These are phyloP conservation scores for Neonectria sp. DNA, from an alignment of 2,329 filamentous ascomycete species.

Conservation along the genomic window DNA sequence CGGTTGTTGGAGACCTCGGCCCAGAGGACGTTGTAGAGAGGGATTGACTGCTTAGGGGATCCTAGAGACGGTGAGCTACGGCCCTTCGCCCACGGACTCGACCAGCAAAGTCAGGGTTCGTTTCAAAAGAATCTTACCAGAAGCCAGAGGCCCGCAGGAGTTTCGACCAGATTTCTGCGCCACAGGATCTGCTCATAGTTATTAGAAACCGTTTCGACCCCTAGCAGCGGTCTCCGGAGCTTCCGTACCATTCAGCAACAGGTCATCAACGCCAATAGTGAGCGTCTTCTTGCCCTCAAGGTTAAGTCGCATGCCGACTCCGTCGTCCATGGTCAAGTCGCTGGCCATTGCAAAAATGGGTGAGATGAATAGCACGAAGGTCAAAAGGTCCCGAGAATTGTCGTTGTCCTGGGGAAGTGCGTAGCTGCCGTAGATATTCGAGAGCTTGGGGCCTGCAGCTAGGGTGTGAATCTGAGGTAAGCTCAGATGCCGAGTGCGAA, in stretches of 20 bases:
- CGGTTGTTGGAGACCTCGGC: slow-evolving; percentile 74
- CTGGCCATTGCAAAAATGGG: slow-evolving; percentile 26
- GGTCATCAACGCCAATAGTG: slow-evolving; percentile 49
- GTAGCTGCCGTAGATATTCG: not conserved
- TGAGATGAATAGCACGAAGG: not conserved
- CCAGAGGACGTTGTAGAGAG: slow-evolving; percentile 89
- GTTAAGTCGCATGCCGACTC: slow-evolving; percentile 47
- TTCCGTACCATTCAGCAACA: slow-evolving; percentile 55
- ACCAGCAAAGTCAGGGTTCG: not conserved
- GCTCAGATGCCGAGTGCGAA: not conserved
- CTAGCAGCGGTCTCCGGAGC: slow-evolving; percentile 23
- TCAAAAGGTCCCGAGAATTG: not conserved
- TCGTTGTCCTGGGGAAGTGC: not conserved
- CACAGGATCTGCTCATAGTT: slow-evolving; percentile 41
- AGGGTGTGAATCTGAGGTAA: slow-evolving; percentile 5
- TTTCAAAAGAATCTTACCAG: slow-evolving; percentile 30
- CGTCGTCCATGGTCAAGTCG: slow-evolving; percentile 40
- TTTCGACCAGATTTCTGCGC: slow-evolving; percentile 39
- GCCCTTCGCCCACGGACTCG: not conserved
- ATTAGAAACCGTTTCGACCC: slow-evolving; percentile 20
- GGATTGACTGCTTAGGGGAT: slow-evolving; percentile 64
- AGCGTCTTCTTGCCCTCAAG: slow-evolving; percentile 52
- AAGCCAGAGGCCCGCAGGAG: slow-evolving; percentile 41
- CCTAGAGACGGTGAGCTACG: slow-evolving; percentile 36
- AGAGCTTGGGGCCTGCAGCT: not conserved